Percentiles rank a stretch among this genome's conserved stretches.
Conservation (phyloP, 352 stramenopile species). For the Phytophthora boehmeriae region DNA sequence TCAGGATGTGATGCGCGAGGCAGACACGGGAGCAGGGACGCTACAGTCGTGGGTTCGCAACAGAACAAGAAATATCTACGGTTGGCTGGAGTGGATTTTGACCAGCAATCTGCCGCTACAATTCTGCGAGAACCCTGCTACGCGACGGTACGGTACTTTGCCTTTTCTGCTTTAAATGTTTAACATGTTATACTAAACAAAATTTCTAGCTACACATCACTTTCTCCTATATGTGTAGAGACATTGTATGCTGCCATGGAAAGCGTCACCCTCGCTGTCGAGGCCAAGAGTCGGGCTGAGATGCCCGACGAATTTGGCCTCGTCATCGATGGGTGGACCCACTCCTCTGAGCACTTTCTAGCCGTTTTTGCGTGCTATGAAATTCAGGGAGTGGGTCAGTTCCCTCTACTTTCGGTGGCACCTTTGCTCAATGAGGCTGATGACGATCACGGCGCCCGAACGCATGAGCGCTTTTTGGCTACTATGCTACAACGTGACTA, state of each 20-base stretch:
- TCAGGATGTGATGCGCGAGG: not conserved
- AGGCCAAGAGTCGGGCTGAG: not conserved
- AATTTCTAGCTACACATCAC: not conserved
- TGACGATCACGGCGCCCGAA: conserved; percentile 6
- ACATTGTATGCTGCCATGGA: not conserved
- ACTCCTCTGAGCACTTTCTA: conserved; percentile 5
- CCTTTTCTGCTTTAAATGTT: not conserved
- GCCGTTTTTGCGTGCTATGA: conserved; percentile 3
- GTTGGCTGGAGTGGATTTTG: not conserved
- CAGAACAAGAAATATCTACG: not conserved
- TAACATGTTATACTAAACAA: no score
- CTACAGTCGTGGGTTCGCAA: not conserved
- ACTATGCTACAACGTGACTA: conserved; percentile 5
- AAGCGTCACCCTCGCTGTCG: not conserved
- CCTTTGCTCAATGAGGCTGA: conserved; percentile 5
- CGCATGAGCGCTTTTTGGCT: conserved; percentile 3
- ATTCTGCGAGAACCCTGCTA: not conserved
- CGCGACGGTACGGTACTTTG: not conserved
- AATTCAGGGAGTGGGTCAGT: not conserved
- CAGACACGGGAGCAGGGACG: not conserved
- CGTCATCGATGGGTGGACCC: conserved; percentile 1
- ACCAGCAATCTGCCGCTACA: not conserved
- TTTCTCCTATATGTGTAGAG: not conserved
- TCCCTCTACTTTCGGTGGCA: not conserved
- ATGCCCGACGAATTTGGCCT: conserved; percentile 3